Conservation (phyloP, 345 rosid genomes). For the Bretschneidera sinensis region DNA sequence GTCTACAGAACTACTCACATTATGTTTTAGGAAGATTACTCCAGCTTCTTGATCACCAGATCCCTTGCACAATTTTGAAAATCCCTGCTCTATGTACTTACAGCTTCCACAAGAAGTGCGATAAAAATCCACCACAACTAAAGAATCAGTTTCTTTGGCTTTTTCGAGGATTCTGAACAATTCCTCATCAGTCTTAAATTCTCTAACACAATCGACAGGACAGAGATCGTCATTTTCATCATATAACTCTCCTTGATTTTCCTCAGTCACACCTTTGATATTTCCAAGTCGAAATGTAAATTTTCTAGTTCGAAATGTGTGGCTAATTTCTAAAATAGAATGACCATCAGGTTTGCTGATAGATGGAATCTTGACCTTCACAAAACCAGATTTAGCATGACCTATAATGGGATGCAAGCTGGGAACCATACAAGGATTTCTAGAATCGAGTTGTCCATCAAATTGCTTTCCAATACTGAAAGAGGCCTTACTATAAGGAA, state of each 20-base stretch:
- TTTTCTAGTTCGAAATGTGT: too few species aligned
- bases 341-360: conserved; percentile 14
- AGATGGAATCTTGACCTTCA: conserved; percentile 21
- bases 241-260: conserved; percentile 32
- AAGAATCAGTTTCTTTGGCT: conserved; percentile 52
- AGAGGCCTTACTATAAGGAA: conserved; percentile 23
- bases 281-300: conserved; percentile 20
- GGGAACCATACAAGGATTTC: conserved; percentile 18
- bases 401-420: conserved; percentile 15
- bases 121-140: conserved; percentile 85
- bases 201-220: conserved; percentile 86
- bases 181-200: conserved; percentile 80
- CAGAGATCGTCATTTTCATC: conserved; percentile 85
- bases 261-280: conserved; percentile 31
- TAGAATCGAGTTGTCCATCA: conserved; percentile 16
- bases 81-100: conserved; percentile 90
- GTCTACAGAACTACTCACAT: conserved; percentile 44
- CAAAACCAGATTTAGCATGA: conserved; percentile 19
- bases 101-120: conserved; percentile 91
- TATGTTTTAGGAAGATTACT: conserved; percentile 86
- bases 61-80: conserved; percentile 70
- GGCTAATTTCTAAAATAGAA: conserved; percentile 10
- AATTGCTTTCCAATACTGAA: conserved; percentile 21
- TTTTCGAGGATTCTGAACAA: conserved; percentile 49
- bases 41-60: conserved; percentile 69